Conservation (phyloP, 2,329 filamentous ascomycete genomes). For the Pezicula neosporulosa region DNA sequence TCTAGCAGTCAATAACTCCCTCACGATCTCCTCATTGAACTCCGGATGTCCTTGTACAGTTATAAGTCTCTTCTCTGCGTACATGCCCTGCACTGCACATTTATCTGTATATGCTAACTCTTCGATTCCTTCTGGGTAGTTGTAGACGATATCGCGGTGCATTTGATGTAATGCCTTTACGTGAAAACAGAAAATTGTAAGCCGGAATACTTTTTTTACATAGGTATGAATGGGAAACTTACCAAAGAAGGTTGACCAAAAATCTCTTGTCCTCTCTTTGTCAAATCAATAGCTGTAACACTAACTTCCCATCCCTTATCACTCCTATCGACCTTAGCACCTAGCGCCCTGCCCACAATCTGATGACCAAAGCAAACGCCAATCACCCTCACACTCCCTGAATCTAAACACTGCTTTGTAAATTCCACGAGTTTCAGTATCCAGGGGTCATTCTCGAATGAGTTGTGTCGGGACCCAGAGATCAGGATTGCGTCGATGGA, state of each 20-base stretch:
- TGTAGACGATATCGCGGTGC: conserved; percentile 74
- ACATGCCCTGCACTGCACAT: conserved; percentile 80
- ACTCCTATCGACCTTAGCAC: conserved; percentile 62
- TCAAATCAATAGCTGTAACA: conserved; percentile 67
- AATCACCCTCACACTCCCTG: conserved; percentile 64
- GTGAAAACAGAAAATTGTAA: not conserved
- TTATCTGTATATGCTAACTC: conserved; percentile 60
- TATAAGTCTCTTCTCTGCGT: conserved; percentile 61
- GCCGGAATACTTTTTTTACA: not conserved
- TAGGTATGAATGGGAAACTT: conserved; percentile 11
- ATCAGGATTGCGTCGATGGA: conserved; percentile 80
- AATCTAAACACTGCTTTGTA: conserved; percentile 52
- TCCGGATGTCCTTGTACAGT: conserved; percentile 87
- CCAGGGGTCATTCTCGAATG: conserved; percentile 73
- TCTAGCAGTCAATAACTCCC: conserved; percentile 62
- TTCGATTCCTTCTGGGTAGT: conserved; percentile 58
- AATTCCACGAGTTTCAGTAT: conserved; percentile 72
- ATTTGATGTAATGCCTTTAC: conserved; percentile 73
- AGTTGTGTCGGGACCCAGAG: conserved; percentile 71
- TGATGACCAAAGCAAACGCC: conserved; percentile 89
- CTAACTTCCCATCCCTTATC: conserved; percentile 78
- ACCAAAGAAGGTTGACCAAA: conserved; percentile 64
- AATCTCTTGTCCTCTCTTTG: conserved; percentile 64
- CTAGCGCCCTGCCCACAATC: conserved; percentile 73
- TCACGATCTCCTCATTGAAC: conserved; percentile 69